Evolutionary conservation across 2,329 filamentous ascomycete species (phyloP), one percentile per base, ranked within the genome.

Genomic region (Fusarium newnesense): DNA sequence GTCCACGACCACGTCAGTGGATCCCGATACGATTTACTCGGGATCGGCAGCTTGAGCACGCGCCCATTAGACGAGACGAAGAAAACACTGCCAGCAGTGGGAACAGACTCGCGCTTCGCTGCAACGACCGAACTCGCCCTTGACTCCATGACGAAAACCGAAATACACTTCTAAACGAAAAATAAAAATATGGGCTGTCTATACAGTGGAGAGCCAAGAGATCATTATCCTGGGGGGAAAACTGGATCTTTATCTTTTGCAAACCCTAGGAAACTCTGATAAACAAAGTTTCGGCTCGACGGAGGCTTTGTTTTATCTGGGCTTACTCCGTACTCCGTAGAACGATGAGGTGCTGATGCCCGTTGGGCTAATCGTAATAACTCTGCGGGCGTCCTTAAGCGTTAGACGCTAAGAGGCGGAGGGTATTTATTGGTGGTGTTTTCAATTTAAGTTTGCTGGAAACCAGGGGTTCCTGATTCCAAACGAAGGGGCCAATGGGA

Each of bases 51-150:
- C 3, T 56, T 70, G 1, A 74, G 70, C 26, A 75, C 69, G 9
- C 54, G 61, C 8, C 74, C 73, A 8, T 66, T 56, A 8, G 70
- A 69, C 26, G 73, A 67, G 26, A 75, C 58, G 47, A 75, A 76
- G 62, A 76, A 75, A 39, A 75, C 74, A 66, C 74, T 75, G 74
- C 73, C 74, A 36, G 74, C 67, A 74, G 71, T 66, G 63, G 69
- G 72, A 9, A 67, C n/a, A 26, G 72, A 72, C 10, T 69, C 72
- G 30, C 72, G 64, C 11, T 39, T 61, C 1, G 42, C 15, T 3
- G 39, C 9, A 24, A 12, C n/a, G 4, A 46, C 40, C 10, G 59
- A 49, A 37, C 37, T 46, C 12, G 44, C 7, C 16, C 19, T 15
- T n/a, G 62, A 74, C 13, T 21, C 30, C 70, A 73, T 72, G 26